A percentile compares a stretch with the other conserved stretches of the same genome.
These are phyloP conservation scores for Pichia nanzhaoensis DNA, from an alignment of 805 yeast genomes.

Conservation along the genomic window DNA sequence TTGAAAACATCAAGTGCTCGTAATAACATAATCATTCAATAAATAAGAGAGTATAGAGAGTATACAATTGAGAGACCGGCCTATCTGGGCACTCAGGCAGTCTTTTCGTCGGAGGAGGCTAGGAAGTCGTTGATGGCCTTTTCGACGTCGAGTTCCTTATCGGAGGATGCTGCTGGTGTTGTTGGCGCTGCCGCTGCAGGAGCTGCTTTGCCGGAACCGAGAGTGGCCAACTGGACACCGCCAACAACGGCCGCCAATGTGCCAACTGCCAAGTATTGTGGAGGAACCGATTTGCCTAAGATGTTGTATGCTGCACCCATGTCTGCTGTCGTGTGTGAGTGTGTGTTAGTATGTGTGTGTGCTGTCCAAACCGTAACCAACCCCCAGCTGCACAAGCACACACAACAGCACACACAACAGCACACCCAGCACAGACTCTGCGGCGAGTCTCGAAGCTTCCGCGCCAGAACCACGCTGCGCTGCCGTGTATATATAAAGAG, in stretches of 20 bases:
- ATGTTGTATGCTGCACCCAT: constrained; percentile 85
- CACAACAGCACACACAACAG: too few relatives aligned
- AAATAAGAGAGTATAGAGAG: neutral
- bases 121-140: constrained; percentile 6
- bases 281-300: constrained; percentile 74
- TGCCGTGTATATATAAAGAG: too few relatives aligned
- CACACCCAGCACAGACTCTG: too few relatives aligned
- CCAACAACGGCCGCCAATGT: constrained; percentile 66
- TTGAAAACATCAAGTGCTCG: neutral
- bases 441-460: too few relatives aligned
- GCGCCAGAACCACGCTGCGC: too few relatives aligned
- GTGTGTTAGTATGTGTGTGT: too few relatives aligned
- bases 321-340: constrained; percentile 8
- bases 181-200: constrained; percentile 13
- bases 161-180: neutral
- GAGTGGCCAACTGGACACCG: constrained; percentile 28
- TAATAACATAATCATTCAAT: neutral
- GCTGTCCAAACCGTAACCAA: too few relatives aligned
- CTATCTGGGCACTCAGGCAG: neutral
- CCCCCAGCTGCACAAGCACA: too few relatives aligned
- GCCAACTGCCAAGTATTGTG: constrained; percentile 80
- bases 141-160: constrained; percentile 3
- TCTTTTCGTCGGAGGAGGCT: constrained; percentile 6
- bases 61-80: too few relatives aligned
- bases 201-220: constrained; percentile 40